A percentile compares a stretch with the other conserved stretches of the same genome.
These are phyloP conservation scores for Ganoderma resinaceum DNA, from an alignment of 1,284 basidiomycete species.

Conservation along the genomic window DNA sequence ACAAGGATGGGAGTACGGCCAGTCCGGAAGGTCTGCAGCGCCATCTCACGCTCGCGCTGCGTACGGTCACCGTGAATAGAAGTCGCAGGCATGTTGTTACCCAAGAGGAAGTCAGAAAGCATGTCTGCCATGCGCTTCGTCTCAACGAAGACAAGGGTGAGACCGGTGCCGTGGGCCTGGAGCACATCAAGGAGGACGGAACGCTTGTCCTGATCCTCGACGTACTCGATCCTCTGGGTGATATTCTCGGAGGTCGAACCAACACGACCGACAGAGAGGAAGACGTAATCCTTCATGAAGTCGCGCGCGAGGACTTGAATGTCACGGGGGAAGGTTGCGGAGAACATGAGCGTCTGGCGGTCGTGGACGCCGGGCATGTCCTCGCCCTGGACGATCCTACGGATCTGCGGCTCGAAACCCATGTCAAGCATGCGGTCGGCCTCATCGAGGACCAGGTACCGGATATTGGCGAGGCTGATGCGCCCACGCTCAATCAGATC, in stretches of 20 bases:
- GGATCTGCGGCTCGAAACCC: slow-evolving; percentile 99
- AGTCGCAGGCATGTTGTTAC: slow-evolving; percentile 87
- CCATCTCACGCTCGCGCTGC: slow-evolving; percentile 97
- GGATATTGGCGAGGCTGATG: slow-evolving; percentile 96
- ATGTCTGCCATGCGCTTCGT: slow-evolving; percentile 99
- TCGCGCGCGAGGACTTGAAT: slow-evolving; percentile 97
- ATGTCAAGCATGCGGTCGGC: slow-evolving; percentile 99
- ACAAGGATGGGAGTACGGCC: slow-evolving; percentile 97
- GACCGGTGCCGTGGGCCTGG: slow-evolving; percentile 72
- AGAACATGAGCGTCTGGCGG: slow-evolving; percentile 99
- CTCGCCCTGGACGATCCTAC: slow-evolving; percentile 96
- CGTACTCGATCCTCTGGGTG: slow-evolving; percentile 98
- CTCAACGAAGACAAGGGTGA: slow-evolving; percentile 98
- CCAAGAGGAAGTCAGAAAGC: slow-evolving; percentile 95
- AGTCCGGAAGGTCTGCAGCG: slow-evolving; percentile 94
- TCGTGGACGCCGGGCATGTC: slow-evolving; percentile 96
- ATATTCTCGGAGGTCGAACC: slow-evolving; percentile 99
- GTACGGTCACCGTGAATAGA: slow-evolving; percentile 99
- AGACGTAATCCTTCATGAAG: slow-evolving; percentile 97
- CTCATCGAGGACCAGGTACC: slow-evolving; percentile 98
- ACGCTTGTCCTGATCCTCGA: slow-evolving; percentile 97
- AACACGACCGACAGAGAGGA: slow-evolving; percentile 98
- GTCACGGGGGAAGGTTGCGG: slow-evolving; percentile 98
- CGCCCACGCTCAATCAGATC: slow-evolving; percentile 98
- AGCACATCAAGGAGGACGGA: slow-evolving; percentile 96